Evolutionary conservation across 768 basidiomycete genomes (phyloP).

Genomic region (Omphalotus guepiniiformis): DNA sequence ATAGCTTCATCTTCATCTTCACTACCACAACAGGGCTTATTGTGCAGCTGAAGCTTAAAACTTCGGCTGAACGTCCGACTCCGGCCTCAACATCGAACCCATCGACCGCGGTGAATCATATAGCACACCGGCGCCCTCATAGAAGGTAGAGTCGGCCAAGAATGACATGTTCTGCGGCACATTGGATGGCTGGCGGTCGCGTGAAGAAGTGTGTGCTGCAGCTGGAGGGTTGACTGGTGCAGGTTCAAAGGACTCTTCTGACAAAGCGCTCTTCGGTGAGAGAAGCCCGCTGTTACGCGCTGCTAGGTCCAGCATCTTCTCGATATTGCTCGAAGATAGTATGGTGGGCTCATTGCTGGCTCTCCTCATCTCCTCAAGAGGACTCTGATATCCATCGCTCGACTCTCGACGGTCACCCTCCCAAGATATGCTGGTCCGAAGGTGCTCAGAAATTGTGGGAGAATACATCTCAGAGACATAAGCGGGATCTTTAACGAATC

Average conservation of each 20-base stretch:
- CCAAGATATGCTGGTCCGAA: slow-evolving; percentile 8
- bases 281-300: slow-evolving; percentile 26
- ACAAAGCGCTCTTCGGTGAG: not conserved
- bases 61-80: slow-evolving; percentile 1
- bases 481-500: slow-evolving; percentile 28
- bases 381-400: not conserved
- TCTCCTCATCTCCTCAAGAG: not conserved
- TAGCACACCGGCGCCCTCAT: not conserved
- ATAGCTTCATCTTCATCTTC: no score
- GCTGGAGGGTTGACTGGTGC: not conserved
- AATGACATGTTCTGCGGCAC: slow-evolving; percentile 7
- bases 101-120: slow-evolving; percentile 4
- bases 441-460: slow-evolving; percentile 19
- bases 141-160: not conserved
- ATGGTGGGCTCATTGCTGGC: not conserved
- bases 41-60: no score
- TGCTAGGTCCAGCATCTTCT: slow-evolving; percentile 52
- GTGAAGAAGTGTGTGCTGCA: not conserved
- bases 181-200: not conserved
- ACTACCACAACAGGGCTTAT: no score
- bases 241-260: not conserved
- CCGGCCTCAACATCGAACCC: slow-evolving; percentile 4
- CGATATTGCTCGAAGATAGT: slow-evolving; percentile 32
- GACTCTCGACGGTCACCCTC: slow-evolving; percentile 3
- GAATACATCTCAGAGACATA: slow-evolving; percentile 31